These are phyloP conservation scores for Quercus tomentella DNA, from an alignment of 331 rosid species.

Conservation along the genomic window DNA sequence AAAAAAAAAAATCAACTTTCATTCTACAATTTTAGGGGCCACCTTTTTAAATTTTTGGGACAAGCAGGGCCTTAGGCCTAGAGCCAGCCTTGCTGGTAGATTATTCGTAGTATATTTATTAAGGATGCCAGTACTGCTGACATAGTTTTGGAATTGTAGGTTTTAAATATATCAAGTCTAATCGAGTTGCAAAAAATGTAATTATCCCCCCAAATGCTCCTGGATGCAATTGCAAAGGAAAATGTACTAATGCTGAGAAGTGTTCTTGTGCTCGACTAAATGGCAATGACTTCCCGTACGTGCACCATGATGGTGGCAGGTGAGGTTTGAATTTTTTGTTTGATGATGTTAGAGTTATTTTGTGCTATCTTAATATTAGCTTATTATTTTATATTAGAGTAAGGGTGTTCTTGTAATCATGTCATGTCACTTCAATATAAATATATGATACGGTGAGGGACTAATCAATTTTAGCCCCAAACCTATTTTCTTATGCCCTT, in stretches of 20 bases:
- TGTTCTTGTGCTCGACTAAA: conserved; percentile 36
- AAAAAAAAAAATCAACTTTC: no score
- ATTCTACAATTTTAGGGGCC: no score
- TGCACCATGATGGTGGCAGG: conserved; percentile 37
- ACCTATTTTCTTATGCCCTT: no score
- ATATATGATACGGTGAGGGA: no score
- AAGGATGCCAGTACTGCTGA: background rate
- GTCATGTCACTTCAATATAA: no score
- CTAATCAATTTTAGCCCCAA: no score
- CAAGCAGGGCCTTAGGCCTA: no score
- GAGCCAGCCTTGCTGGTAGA: no score
- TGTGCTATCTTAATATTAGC: no score
- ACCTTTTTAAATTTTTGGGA: no score
- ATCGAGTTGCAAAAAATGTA: conserved; percentile 11
- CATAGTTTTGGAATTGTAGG: conserved; percentile 12
- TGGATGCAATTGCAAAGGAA: conserved; percentile 36
- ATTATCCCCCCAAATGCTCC: conserved; percentile 19
- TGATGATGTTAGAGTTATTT: background rate
- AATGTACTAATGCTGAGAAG: conserved; percentile 24
- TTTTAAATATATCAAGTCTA: conserved; percentile 21
- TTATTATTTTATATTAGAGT: no score
- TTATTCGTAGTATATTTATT: background rate
- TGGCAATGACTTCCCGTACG: conserved; percentile 33
- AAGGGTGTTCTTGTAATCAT: no score
- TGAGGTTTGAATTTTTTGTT: conserved; percentile 1